A percentile compares a stretch with the other conserved stretches of the same genome.
Evolutionary conservation across 805 yeast species (phyloP).

Genomic region (Saccharomycopsis microspora): DNA sequence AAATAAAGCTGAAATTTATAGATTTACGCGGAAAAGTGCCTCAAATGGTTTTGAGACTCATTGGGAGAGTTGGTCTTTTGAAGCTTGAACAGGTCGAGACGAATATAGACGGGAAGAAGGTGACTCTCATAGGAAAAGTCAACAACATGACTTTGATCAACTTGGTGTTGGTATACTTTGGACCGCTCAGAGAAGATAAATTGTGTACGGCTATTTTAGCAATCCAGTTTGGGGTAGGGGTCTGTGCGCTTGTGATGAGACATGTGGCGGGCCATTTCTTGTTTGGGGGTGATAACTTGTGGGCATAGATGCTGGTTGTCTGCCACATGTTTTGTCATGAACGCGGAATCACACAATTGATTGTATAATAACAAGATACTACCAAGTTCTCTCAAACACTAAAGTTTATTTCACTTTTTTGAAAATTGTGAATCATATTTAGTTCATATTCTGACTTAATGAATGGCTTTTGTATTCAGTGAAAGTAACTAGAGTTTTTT

Average conservation of each 20-base stretch:
- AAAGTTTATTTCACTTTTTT: too few species aligned
- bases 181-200: constrained; percentile 79
- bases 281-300: constrained; percentile 81
- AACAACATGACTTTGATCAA: constrained; percentile 87
- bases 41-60: constrained; percentile 28
- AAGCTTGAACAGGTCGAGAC: constrained; percentile 26
- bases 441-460: too few species aligned
- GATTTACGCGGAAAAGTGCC: constrained; percentile 19
- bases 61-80: constrained; percentile 42
- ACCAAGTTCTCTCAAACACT: neutral
- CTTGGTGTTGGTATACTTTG: constrained; percentile 70
- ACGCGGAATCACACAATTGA: neutral
- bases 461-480: too few species aligned
- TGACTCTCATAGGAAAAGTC: constrained; percentile 28
- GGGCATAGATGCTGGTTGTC: constrained; percentile 17
- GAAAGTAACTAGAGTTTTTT: too few species aligned
- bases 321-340: neutral
- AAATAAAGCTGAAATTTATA: neutral
- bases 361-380: neutral
- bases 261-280: constrained; percentile 79
- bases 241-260: constrained; percentile 55
- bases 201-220: constrained; percentile 50
- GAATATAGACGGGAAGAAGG: constrained; percentile 19
- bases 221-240: constrained; percentile 57
- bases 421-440: too few species aligned